These are phyloP conservation scores for Lyophyllum decastes DNA, from an alignment of 768 basidiomycete genomes.

Conservation along the genomic window DNA sequence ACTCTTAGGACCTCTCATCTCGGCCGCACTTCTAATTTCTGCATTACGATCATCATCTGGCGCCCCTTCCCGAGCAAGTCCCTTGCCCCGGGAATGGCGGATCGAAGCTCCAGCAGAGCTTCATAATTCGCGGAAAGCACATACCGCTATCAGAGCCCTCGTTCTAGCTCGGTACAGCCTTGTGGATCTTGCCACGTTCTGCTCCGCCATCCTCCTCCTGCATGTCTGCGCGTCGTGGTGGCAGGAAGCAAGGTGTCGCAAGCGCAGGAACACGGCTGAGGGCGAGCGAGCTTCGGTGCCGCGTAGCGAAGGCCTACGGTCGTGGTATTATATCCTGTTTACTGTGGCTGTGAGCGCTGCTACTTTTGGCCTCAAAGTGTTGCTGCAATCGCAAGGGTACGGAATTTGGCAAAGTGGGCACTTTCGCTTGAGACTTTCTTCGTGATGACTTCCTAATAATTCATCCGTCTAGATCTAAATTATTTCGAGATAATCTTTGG, in stretches of 20 bases:
- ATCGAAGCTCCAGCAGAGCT: conserved; percentile 74
- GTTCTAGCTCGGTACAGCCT: conserved; percentile 73
- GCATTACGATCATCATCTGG: conserved; percentile 38
- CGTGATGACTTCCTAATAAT: neutral
- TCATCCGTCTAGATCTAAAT: conserved; percentile 60
- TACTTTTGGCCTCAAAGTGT: conserved; percentile 50
- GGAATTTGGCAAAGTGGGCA: conserved; percentile 73
- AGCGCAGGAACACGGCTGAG: conserved; percentile 44
- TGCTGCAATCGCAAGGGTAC: conserved; percentile 41
- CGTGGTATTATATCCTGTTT: conserved; percentile 67
- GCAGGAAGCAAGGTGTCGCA: conserved; percentile 58
- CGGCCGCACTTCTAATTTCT: conserved; percentile 64
- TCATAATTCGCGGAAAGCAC: conserved; percentile 36
- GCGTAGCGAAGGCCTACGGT: conserved; percentile 65
- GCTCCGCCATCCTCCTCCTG: conserved; percentile 75
- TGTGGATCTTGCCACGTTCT: conserved; percentile 78
- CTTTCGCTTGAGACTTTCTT: neutral
- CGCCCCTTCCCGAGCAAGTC: conserved; percentile 23
- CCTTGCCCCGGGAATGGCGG: conserved; percentile 67
- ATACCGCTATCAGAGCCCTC: conserved; percentile 54
- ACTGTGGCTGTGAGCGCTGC: conserved; percentile 52
- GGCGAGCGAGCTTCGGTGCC: conserved; percentile 78
- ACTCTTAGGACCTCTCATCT: conserved; percentile 81
- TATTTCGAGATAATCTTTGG: conserved; percentile 72
- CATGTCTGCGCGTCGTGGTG: conserved; percentile 82